Conservation (phyloP, 345 rosid species). For the Iberis pinnata region DNA sequence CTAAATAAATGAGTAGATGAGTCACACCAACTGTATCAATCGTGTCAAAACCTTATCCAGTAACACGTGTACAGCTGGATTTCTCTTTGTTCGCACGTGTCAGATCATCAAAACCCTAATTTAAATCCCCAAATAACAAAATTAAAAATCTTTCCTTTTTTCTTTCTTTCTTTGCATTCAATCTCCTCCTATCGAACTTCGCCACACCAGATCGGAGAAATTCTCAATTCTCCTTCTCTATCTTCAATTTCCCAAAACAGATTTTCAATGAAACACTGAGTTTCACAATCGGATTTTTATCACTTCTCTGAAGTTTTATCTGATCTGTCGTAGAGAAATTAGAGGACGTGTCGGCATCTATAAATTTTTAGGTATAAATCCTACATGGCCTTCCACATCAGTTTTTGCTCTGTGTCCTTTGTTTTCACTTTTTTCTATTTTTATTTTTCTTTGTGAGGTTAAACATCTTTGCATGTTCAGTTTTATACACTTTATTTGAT, state of each 20-base stretch:
- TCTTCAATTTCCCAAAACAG: slow-evolving; percentile 18
- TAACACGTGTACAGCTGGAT: slow-evolving; percentile 61
- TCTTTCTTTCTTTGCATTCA: slow-evolving; percentile 28
- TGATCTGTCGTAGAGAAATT: slow-evolving; percentile 25
- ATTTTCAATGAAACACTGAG: slow-evolving; percentile 9
- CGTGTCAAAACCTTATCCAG: slow-evolving; percentile 51
- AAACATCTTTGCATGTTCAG: slow-evolving; percentile 7
- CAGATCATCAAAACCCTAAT: slow-evolving; percentile 55
- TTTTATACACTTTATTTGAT: background rate
- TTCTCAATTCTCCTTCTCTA: background rate
- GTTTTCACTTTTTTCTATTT: slow-evolving; percentile 1
- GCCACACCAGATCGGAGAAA: slow-evolving; percentile 40
- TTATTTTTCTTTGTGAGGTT: background rate
- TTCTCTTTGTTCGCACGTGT: slow-evolving; percentile 56
- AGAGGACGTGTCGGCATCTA: slow-evolving; percentile 27
- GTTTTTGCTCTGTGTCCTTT: background rate
- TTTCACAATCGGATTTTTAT: too few species aligned
- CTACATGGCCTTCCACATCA: slow-evolving; percentile 60
- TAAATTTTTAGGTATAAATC: slow-evolving; percentile 19
- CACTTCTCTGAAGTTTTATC: slow-evolving; percentile 28
- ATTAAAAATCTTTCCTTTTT: slow-evolving; percentile 16
- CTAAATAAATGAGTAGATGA: slow-evolving; percentile 19
- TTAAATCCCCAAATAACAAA: slow-evolving; percentile 29
- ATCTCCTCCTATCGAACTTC: slow-evolving; percentile 39
- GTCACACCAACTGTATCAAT: slow-evolving; percentile 28